These are phyloP conservation scores for Rostrohypoxylon terebratum DNA, from an alignment of 495 filamentous ascomycete genomes.

Conservation along the genomic window DNA sequence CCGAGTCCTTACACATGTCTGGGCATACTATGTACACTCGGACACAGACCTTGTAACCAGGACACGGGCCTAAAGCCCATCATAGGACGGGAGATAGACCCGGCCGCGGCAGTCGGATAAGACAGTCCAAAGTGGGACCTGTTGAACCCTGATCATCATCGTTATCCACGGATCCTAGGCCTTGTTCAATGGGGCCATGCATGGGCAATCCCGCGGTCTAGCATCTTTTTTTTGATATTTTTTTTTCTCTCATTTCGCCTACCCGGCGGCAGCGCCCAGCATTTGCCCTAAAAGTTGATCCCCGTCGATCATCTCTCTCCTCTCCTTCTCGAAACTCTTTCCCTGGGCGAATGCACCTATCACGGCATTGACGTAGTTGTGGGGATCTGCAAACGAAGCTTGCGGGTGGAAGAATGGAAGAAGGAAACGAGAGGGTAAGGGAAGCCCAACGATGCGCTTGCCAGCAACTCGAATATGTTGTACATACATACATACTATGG, in stretches of 20 bases:
- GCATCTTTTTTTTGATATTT: conserved; percentile 6
- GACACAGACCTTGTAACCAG: conserved; percentile 24
- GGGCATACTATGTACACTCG: background rate
- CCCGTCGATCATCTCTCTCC: background rate
- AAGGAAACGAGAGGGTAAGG: background rate
- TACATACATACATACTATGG: conserved; percentile 25
- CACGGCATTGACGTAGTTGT: conserved; percentile 25
- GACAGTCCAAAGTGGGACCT: conserved; percentile 27
- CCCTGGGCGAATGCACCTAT: conserved; percentile 15
- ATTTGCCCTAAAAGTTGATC: background rate
- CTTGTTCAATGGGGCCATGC: conserved; percentile 45
- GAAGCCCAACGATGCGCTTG: conserved; percentile 41
- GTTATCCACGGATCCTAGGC: conserved; percentile 38
- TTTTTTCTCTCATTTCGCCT: background rate
- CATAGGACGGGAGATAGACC: conserved; percentile 43
- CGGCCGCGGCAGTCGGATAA: conserved; percentile 47
- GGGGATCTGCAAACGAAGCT: conserved; percentile 36
- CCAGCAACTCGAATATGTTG: conserved; percentile 35
- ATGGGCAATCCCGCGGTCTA: conserved; percentile 42
- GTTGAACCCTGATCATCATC: conserved; percentile 47
- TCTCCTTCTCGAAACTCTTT: conserved; percentile 2
- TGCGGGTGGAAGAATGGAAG: conserved; percentile 26
- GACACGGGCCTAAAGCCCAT: conserved; percentile 15
- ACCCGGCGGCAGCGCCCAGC: background rate
- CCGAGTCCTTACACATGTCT: background rate